Evolutionary conservation across 768 basidiomycete genomes (phyloP).

Genomic region (Ramaria rubella): DNA sequence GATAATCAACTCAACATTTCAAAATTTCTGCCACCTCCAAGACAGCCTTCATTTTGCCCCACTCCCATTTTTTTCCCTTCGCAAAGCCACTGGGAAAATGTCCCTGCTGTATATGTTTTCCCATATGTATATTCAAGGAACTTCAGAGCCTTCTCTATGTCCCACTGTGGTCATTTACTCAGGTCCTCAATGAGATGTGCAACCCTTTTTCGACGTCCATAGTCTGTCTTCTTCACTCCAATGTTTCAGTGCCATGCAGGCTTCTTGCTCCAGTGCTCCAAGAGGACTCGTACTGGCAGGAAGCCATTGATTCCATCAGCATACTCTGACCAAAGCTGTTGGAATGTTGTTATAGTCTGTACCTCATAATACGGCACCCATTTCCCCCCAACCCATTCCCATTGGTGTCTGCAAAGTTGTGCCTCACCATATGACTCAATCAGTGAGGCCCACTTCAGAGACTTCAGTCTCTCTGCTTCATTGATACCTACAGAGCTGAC

Average conservation of each 20-base stretch:
- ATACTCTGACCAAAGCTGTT: slow-evolving; percentile 26
- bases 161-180: slow-evolving; percentile 17
- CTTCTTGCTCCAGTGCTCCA: slow-evolving; percentile 11
- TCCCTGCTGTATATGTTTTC: background rate
- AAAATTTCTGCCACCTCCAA: too few species aligned
- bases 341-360: slow-evolving; percentile 12
- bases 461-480: background rate
- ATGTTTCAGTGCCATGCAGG: slow-evolving; percentile 21
- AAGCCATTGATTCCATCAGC: slow-evolving; percentile 21
- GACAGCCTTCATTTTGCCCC: too few species aligned
- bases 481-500: background rate
- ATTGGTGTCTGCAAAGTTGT: slow-evolving; percentile 19
- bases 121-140: slow-evolving; percentile 21
- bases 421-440: too few species aligned
- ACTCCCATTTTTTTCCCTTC: background rate
- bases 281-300: slow-evolving; percentile 16
- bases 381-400: slow-evolving; percentile 20
- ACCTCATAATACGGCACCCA: slow-evolving; percentile 24
- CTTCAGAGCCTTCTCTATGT: slow-evolving; percentile 15
- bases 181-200: slow-evolving; percentile 20
- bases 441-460: background rate
- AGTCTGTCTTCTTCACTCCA: slow-evolving; percentile 18
- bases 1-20: too few species aligned
- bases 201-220: slow-evolving; percentile 19
- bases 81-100: background rate